Conservation (phyloP, 345 rosid species). For the Orychophragmus violaceus region DNA sequence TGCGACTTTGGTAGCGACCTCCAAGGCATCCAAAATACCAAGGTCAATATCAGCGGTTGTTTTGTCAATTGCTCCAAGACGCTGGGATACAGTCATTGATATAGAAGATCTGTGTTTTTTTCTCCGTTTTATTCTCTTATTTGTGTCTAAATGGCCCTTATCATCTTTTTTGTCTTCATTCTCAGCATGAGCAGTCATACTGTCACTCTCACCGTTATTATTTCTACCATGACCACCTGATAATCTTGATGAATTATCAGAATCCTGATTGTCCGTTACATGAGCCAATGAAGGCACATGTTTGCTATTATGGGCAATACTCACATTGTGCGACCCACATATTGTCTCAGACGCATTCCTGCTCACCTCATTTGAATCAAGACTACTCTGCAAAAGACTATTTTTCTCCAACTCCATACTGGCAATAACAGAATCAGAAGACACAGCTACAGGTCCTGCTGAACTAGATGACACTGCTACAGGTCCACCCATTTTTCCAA, state of each 20-base stretch:
- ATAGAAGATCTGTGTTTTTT: constrained; percentile 38
- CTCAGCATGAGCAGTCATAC: constrained; percentile 29
- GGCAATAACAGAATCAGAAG: constrained; percentile 34
- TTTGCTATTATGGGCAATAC: constrained; percentile 24
- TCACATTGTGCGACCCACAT: constrained; percentile 14
- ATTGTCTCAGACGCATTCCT: constrained; percentile 32
- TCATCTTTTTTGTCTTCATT: constrained; percentile 38
- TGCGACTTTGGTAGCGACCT: constrained; percentile 89
- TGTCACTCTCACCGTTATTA: constrained; percentile 31
- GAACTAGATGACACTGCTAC: constrained; percentile 41
- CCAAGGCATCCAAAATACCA: constrained; percentile 84
- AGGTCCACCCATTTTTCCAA: constrained; percentile 22
- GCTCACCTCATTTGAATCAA: constrained; percentile 35
- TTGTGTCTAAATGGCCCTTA: constrained; percentile 28
- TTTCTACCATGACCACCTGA: constrained; percentile 34
- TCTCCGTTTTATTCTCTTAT: constrained; percentile 35
- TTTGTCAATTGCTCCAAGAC: constrained; percentile 38
- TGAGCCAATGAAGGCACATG: constrained; percentile 9
- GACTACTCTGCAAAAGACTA: constrained; percentile 29
- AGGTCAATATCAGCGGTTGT: constrained; percentile 57
- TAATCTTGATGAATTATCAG: constrained; percentile 32
- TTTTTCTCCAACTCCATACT: constrained; percentile 30
- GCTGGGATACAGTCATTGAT: constrained; percentile 24
- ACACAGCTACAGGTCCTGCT: constrained; percentile 35
- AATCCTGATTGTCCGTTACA: constrained; percentile 34